Base-by-base conservation (phyloP, 371 early-diverging fungal species). In the Paraphysoderma sedebokerense region DNA sequence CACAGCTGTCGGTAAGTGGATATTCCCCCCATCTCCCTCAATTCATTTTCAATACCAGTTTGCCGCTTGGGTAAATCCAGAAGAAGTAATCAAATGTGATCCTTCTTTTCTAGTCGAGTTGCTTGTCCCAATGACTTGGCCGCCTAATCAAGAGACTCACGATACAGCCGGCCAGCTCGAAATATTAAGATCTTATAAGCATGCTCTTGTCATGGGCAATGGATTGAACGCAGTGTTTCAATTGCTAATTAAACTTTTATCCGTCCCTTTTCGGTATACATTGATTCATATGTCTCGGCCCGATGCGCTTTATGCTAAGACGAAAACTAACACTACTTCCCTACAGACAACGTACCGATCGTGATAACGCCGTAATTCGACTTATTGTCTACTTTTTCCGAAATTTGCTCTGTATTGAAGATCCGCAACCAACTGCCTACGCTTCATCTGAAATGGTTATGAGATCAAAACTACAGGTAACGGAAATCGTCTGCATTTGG, bases 381-480 rank as follows among this genome's bases (percentile, higher is more conserved):
- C 68, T 86, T 7, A 74, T 78, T 5, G 56, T 89, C 23, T 76
- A 77, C 24, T 60, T 87, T 6, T 74, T 83, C 47, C 75, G 90
- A 17, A 89, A 89, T 55, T 53, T 87, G 38, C 67, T 86, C 11
- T 83, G 84, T 5, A 84, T 87, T 35, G 72, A 71, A 8, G 90
- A 89, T 47, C 55, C 72, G 15, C 69, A 73, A 39, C 63, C 65
- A 1, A 64, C 78, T 13, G 57, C 66, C 7, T 61, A 56, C 38
- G 62, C 70, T 1, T 56, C 65, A 41, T 45, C 64, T 56, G 61
- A 67, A 56, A 63, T 50, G 32, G 60, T 61, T 38, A 42, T 60
- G n/a, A 50, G 54, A 8, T 59, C 81, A 0, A 62, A 65, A 12
- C 63, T 81, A 60, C 80, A 79, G 68, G 79, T 72, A 55, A 15